Percentiles rank a stretch among this genome's conserved stretches.
Evolutionary conservation across 495 filamentous ascomycete species (phyloP).

Genomic region (Neurospora sp.): DNA sequence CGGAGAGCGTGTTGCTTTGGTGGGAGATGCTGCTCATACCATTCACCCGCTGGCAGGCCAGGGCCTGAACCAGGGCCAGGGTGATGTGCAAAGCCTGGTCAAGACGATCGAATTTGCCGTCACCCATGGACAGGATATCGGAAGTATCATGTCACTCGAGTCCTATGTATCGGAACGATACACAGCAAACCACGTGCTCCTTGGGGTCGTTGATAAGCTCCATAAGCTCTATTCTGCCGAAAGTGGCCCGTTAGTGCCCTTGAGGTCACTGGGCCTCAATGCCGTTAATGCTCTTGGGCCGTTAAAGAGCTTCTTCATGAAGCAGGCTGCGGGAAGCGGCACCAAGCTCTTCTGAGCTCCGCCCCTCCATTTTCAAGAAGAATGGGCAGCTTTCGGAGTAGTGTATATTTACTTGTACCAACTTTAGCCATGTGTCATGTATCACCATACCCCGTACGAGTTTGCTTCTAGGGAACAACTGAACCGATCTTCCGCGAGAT

Average conservation of each 20-base stretch:
- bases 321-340: slow-evolving; percentile 63
- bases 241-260: slow-evolving; percentile 62
- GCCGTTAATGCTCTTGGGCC: slow-evolving; percentile 66
- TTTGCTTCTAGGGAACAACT: neutral
- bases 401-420: slow-evolving; percentile 1
- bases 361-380: neutral
- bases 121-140: slow-evolving; percentile 70
- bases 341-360: slow-evolving; percentile 29
- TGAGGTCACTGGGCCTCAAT: slow-evolving; percentile 66
- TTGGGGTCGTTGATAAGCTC: slow-evolving; percentile 86
- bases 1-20: slow-evolving; percentile 73
- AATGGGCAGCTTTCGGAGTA: neutral
- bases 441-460: neutral
- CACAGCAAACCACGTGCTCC: slow-evolving; percentile 68
- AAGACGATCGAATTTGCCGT: slow-evolving; percentile 67
- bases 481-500: neutral
- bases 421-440: neutral
- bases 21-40: slow-evolving; percentile 92
- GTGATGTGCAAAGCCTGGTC: slow-evolving; percentile 69
- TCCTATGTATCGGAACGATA: slow-evolving; percentile 71
- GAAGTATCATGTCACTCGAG: slow-evolving; percentile 61
- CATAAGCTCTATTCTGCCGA: slow-evolving; percentile 82
- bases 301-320: slow-evolving; percentile 82
- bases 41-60: slow-evolving; percentile 92
- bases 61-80: slow-evolving; percentile 87